Base-by-base conservation (phyloP, 2,329 filamentous ascomycete species). In the Metarhizium guizhouense region DNA sequence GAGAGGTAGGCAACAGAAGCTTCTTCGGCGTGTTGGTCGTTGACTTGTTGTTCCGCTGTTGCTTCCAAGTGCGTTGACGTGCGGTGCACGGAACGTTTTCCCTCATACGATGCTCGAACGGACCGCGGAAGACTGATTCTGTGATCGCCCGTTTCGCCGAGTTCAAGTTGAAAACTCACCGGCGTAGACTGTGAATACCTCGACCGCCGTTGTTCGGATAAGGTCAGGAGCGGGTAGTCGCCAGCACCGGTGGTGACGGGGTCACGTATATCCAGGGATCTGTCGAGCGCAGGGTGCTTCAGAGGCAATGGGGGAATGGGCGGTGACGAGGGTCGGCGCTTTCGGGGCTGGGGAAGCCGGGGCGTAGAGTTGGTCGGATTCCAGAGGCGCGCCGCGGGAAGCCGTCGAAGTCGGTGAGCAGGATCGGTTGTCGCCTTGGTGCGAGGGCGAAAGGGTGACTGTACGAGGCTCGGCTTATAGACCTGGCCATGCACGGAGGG, bases 321-420 rank as follows among this genome's bases (percentile, higher is more conserved):
- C 16, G 81, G 80, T 16, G 77, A 78, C 14, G 80, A 83, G 16
- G 74, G 74, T 30, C 78, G 77, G 55, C 79, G 76, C 58, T 66
- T 71, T 55, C 74, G 64, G 50, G 57, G 56, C 29, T 60, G 64
- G 55, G 70, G 60, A 54, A 67, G 61, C 56, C 79, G 73, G 48
- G 79, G 80, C 2, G 80, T 83, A 30, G 79, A 83, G 64, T 83
- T 83, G 57, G 78, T 78, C 29, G 81, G 81, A 62, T 83, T 83
- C 81, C 81, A 83, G 60, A 83, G 77, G 40, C 79, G 78, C 49
- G 76, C 75, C 25, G 77, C 72, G 4, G 74, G 72, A 34, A 74
- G 70, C 34, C 71, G 74, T 53, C 69, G 72, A 51, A 72, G 66
- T 30, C 72, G 70, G 36, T 61, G 68, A 38, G 58, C 49, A 38